Conservation (phyloP, 2,329 filamentous ascomycete species). For the Lasiodiplodia sp. region DNA sequence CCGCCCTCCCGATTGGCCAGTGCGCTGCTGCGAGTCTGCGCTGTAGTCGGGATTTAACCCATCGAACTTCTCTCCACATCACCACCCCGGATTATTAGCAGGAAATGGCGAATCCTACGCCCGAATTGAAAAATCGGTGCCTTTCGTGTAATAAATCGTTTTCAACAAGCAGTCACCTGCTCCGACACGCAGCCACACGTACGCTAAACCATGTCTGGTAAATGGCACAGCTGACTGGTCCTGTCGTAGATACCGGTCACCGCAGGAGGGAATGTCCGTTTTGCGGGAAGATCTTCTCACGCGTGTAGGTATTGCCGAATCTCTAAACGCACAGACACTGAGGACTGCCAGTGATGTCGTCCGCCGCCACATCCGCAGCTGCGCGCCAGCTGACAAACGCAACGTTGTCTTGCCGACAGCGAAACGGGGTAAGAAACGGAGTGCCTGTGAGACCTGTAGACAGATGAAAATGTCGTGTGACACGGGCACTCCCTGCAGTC, state of each 20-base stretch:
- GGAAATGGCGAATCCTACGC: background rate
- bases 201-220: background rate
- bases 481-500: background rate
- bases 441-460: background rate
- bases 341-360: background rate
- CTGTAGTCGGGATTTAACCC: background rate
- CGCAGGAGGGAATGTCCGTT: background rate
- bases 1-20: no score
- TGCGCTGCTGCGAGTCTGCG: background rate
- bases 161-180: conserved; percentile 6
- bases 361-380: background rate
- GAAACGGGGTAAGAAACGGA: background rate
- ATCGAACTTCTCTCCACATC: background rate
- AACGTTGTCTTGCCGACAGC: background rate
- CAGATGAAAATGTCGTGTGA: conserved; percentile 3
- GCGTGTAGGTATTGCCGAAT: background rate
- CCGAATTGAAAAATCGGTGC: background rate
- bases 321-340: background rate
- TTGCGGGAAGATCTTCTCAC: background rate
- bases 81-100: background rate
- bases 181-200: conserved; percentile 10
- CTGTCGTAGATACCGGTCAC: background rate
- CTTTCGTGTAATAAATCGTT: background rate
- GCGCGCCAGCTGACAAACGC: background rate
- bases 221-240: background rate